phyloP scores from a whole-genome alignment of 768 basidiomycete genomes.

The Paxillus ammoniavirescens region DNA sequence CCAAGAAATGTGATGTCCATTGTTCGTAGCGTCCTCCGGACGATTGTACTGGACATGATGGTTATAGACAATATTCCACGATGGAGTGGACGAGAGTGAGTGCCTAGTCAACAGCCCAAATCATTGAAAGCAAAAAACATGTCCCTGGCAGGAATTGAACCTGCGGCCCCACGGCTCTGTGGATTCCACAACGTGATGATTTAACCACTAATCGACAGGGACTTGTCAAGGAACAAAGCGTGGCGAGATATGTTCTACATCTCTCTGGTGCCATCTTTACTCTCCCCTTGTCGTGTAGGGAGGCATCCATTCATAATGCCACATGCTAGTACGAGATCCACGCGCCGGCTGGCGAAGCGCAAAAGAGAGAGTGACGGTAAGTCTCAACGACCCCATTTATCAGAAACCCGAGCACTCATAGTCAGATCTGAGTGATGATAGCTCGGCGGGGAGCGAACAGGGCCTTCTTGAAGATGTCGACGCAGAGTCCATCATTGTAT shows the following conservation, averaged over 20 bases:
- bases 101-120: too few relatives aligned
- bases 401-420: not conserved
- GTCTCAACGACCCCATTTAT: not conserved
- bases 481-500: conserved; percentile 9
- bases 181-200: conserved; percentile 40
- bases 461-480: not conserved
- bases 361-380: conserved; percentile 1
- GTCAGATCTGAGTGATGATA: conserved; percentile 4
- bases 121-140: conserved; percentile 16
- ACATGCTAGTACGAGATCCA: conserved; percentile 12
- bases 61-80: not conserved
- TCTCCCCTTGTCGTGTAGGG: too few relatives aligned
- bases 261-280: too few relatives aligned
- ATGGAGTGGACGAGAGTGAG: too few relatives aligned
- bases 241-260: too few relatives aligned
- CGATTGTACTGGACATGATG: conserved; percentile 15
- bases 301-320: conserved; percentile 2
- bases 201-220: conserved; percentile 45
- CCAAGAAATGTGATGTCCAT: conserved; percentile 74
- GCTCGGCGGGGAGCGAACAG: not conserved
- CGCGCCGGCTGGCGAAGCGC: not conserved
- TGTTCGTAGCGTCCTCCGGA: conserved; percentile 25
- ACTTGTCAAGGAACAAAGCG: conserved; percentile 10
- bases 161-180: conserved; percentile 37
- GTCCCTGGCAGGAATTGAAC: conserved; percentile 40